A percentile compares a stretch with the other conserved stretches of the same genome.
phyloP scores from a whole-genome alignment of 2,329 filamentous ascomycete species.

The Tolypocladium nubicola region DNA sequence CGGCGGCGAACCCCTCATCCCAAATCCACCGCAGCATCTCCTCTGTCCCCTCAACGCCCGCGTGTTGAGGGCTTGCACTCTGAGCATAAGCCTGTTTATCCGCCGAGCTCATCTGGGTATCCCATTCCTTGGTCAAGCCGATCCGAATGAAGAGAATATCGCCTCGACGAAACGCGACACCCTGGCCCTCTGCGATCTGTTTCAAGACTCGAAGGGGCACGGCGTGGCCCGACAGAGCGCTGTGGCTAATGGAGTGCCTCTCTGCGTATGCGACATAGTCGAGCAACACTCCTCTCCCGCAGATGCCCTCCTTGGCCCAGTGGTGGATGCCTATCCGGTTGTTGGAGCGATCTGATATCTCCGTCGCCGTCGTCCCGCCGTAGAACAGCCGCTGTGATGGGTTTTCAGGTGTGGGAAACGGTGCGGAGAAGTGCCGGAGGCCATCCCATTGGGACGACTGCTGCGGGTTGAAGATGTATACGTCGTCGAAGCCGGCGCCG shows the following conservation, averaged over 20 bases:
- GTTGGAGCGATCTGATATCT: constrained; percentile 32
- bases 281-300: constrained; percentile 38
- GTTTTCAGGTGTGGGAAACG: constrained; percentile 20
- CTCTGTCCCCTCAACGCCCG: constrained; percentile 12
- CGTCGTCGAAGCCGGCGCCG: constrained; percentile 36
- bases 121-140: constrained; percentile 19
- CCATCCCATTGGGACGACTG: constrained; percentile 43
- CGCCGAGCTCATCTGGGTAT: constrained; percentile 15
- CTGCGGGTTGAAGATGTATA: constrained; percentile 39
- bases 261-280: constrained; percentile 37
- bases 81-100: constrained; percentile 37
- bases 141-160: constrained; percentile 36
- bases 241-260: constrained; percentile 23
- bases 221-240: constrained; percentile 27
- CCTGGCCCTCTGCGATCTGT: constrained; percentile 25
- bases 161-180: constrained; percentile 33
- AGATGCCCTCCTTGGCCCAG: constrained; percentile 36
- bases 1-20: constrained; percentile 33
- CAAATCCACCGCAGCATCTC: constrained; percentile 33
- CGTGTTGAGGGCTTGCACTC: constrained; percentile 19
- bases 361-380: constrained; percentile 31
- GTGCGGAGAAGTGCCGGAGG: constrained; percentile 35
- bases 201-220: constrained; percentile 18
- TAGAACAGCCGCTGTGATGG: constrained; percentile 32
- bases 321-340: constrained; percentile 35